phyloP scores from a whole-genome alignment of 148 eudicot species.

The Heliamphora exappendiculata region DNA sequence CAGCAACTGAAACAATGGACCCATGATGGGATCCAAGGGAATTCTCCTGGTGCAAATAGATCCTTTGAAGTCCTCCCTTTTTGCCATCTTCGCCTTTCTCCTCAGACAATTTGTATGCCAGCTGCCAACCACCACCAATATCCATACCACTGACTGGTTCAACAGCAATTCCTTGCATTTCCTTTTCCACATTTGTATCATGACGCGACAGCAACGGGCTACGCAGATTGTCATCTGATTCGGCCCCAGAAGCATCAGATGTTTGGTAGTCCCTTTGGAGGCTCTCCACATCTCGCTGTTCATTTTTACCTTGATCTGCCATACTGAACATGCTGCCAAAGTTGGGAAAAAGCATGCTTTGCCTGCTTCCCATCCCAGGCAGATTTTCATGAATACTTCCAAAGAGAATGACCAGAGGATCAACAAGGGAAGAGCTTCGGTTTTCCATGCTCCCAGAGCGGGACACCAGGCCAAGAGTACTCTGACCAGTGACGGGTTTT shows the following conservation, averaged over 20 bases:
- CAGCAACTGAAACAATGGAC: conserved; percentile 50
- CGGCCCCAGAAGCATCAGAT: conserved; percentile 37
- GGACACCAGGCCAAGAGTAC: conserved; percentile 50
- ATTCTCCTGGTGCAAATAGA: conserved; percentile 68
- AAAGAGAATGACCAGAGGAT: conserved; percentile 70
- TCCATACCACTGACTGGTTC: conserved; percentile 54
- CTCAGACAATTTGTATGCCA: conserved; percentile 55
- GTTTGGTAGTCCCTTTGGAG: conserved; percentile 22
- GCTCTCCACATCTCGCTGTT: conserved; percentile 56
- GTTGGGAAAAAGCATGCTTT: conserved; percentile 64
- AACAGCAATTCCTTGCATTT: conserved; percentile 17
- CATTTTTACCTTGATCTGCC: conserved; percentile 29
- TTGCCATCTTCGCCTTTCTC: conserved; percentile 48
- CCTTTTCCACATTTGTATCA: conserved; percentile 32
- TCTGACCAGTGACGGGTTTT: conserved; percentile 66
- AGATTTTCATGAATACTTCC: conserved; percentile 88
- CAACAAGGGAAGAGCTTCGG: conserved; percentile 37
- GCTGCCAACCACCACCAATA: conserved; percentile 96
- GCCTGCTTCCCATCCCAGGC: conserved; percentile 58
- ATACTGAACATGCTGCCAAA: conserved; percentile 79
- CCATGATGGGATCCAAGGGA: conserved; percentile 54
- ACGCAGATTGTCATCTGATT: conserved; percentile 55
- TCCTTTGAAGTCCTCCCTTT: conserved; percentile 51
- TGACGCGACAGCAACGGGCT: conserved; percentile 74
- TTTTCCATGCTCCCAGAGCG: conserved; percentile 61